phyloP scores from a whole-genome alignment of 306 rosid genomes.

The Quercus cerris region DNA sequence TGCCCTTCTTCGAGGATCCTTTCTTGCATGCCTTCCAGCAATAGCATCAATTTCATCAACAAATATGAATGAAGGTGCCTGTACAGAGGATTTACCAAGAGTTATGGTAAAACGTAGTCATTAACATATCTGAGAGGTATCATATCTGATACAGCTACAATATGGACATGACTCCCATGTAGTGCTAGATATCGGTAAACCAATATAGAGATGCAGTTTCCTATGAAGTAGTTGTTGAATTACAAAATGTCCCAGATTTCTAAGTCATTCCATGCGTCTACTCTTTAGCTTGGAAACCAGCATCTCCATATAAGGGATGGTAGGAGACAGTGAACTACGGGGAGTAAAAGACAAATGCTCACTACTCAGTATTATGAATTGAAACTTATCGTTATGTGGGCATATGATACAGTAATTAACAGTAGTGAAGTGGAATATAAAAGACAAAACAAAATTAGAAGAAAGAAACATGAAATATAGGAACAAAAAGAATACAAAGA shows the following conservation, averaged over 20 bases:
- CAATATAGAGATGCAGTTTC: neutral
- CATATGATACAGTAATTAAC: neutral
- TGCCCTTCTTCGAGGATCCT: conserved; percentile 89
- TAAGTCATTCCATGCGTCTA: neutral
- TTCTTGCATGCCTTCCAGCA: conserved; percentile 94
- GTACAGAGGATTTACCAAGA: conserved; percentile 17
- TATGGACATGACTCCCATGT: neutral
- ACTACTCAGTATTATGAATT: neutral
- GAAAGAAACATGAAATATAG: neutral
- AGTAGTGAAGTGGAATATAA: neutral
- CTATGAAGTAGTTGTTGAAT: neutral
- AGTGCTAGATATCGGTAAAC: neutral
- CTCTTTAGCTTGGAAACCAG: neutral
- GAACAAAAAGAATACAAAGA: neutral
- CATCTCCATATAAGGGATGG: neutral
- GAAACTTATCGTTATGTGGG: neutral
- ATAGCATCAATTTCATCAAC: conserved; percentile 99
- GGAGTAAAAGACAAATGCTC: too few relatives aligned
- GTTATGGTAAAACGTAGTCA: neutral
- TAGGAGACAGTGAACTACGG: neutral
- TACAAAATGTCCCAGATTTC: neutral
- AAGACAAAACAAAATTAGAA: neutral
- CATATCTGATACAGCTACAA: neutral
- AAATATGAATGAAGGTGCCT: conserved; percentile 95
- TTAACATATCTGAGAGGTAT: neutral